phyloP scores from a whole-genome alignment of 352 stramenopile genomes.

The Halophytophthora batemanensis region DNA sequence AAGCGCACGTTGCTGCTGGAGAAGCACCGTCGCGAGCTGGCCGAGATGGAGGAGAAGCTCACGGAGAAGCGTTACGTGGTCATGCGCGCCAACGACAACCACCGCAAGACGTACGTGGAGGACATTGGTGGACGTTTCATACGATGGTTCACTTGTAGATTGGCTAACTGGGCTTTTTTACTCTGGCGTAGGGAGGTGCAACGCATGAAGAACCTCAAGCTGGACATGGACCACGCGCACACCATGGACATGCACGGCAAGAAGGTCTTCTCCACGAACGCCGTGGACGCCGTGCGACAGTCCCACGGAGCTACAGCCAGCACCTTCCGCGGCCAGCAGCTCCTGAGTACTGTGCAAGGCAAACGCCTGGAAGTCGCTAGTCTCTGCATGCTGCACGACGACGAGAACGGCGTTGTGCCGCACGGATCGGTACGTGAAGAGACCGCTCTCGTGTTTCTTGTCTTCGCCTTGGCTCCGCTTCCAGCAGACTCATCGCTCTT shows the following conservation, averaged over 20 bases:
- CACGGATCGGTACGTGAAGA: constrained; percentile 37
- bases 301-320: constrained; percentile 46
- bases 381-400: constrained; percentile 62
- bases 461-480: background rate
- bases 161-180: too few species aligned
- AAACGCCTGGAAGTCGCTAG: constrained; percentile 70
- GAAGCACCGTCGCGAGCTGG: constrained; percentile 56
- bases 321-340: constrained; percentile 65
- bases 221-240: constrained; percentile 65
- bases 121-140: too few species aligned
- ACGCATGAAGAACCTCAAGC: constrained; percentile 62
- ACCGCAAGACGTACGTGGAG: constrained; percentile 53
- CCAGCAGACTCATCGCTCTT: background rate
- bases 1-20: constrained; percentile 45
- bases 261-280: constrained; percentile 59
- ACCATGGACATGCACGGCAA: constrained; percentile 57
- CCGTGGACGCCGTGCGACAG: constrained; percentile 32
- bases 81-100: constrained; percentile 52
- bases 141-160: too few species aligned
- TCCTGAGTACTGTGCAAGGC: constrained; percentile 67
- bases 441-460: background rate
- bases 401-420: constrained; percentile 42
- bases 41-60: constrained; percentile 61
- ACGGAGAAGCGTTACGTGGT: constrained; percentile 70
- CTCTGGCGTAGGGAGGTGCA: constrained; percentile 51